Conservation (phyloP, 352 stramenopile genomes). For the Phytopythium aichiense region DNA sequence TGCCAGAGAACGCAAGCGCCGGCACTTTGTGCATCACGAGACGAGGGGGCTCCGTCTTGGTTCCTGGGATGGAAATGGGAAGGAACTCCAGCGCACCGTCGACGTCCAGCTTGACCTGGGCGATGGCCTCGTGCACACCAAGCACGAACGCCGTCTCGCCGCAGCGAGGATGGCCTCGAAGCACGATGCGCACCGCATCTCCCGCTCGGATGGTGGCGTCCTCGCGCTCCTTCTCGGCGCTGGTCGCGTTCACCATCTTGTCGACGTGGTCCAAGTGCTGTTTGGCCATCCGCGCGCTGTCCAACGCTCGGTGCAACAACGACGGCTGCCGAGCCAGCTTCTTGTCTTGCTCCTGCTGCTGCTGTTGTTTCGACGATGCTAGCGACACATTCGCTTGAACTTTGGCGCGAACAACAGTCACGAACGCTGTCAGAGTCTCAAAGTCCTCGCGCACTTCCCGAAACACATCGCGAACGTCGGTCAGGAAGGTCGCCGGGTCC, state of each 20-base stretch:
- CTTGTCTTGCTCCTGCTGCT: constrained; percentile 7
- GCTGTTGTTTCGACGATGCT: not conserved
- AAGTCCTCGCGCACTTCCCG: constrained; percentile 73
- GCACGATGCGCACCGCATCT: constrained; percentile 68
- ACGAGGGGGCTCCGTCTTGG: constrained; percentile 49
- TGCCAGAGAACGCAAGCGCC: constrained; percentile 57
- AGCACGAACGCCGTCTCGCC: constrained; percentile 77
- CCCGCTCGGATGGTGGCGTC: constrained; percentile 34
- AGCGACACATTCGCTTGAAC: constrained; percentile 33
- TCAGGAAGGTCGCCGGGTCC: constrained; percentile 72
- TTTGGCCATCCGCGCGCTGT: constrained; percentile 25
- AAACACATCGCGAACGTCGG: constrained; percentile 54
- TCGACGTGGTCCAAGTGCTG: constrained; percentile 59
- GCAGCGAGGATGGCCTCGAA: constrained; percentile 68
- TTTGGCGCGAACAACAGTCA: constrained; percentile 51
- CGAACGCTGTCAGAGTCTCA: constrained; percentile 52
- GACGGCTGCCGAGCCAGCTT: constrained; percentile 13
- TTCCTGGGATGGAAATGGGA: constrained; percentile 50
- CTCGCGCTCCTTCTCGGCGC: constrained; percentile 32
- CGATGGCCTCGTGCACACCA: constrained; percentile 50
- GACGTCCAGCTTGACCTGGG: constrained; percentile 79
- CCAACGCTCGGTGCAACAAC: not conserved
- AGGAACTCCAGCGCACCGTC: constrained; percentile 81
- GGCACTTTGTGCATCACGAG: constrained; percentile 56
- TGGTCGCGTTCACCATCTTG: constrained; percentile 39